Evolutionary conservation across 1,139 yeast genomes (phyloP).

Genomic region (Casaregolazyma suthepensis): DNA sequence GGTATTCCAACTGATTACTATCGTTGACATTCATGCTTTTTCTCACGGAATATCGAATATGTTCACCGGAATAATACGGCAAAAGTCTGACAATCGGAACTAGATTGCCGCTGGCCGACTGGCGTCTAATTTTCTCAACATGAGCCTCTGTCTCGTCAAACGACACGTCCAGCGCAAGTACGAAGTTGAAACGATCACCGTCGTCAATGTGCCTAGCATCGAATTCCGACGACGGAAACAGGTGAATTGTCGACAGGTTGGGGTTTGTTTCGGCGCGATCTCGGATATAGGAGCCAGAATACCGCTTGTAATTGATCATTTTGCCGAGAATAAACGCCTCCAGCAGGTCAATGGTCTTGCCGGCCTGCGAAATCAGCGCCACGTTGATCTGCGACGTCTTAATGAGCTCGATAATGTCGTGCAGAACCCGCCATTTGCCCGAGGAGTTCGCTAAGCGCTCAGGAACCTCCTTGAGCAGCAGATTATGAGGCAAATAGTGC

Average conservation of each 20-base stretch:
- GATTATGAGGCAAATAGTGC: slow-evolving; percentile 79
- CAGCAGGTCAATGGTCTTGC: slow-evolving; percentile 64
- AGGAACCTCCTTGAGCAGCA: slow-evolving; percentile 73
- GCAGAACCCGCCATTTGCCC: slow-evolving; percentile 73
- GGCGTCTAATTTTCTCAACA: slow-evolving; percentile 30
- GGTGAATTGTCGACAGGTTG: slow-evolving; percentile 28
- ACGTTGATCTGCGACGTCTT: slow-evolving; percentile 40
- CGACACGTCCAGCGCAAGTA: slow-evolving; percentile 68
- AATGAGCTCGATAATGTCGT: slow-evolving; percentile 40
- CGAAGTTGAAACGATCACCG: slow-evolving; percentile 45
- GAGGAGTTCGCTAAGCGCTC: slow-evolving; percentile 69
- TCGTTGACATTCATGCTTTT: not conserved
- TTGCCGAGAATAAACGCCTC: slow-evolving; percentile 74
- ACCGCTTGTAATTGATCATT: slow-evolving; percentile 57
- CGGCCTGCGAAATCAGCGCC: slow-evolving; percentile 50
- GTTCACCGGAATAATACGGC: slow-evolving; percentile 79
- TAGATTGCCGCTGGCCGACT: slow-evolving; percentile 8
- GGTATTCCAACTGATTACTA: slow-evolving; percentile 30
- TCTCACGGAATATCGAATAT: slow-evolving; percentile 31
- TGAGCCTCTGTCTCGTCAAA: slow-evolving; percentile 43
- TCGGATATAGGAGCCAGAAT: slow-evolving; percentile 46
- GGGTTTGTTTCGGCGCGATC: slow-evolving; percentile 21
- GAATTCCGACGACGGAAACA: slow-evolving; percentile 29
- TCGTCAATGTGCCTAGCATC: slow-evolving; percentile 23
- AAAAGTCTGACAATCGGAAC: slow-evolving; percentile 64